Conservation (phyloP, 192 early-diverging fungal species). For the Gonapodya sp. region DNA sequence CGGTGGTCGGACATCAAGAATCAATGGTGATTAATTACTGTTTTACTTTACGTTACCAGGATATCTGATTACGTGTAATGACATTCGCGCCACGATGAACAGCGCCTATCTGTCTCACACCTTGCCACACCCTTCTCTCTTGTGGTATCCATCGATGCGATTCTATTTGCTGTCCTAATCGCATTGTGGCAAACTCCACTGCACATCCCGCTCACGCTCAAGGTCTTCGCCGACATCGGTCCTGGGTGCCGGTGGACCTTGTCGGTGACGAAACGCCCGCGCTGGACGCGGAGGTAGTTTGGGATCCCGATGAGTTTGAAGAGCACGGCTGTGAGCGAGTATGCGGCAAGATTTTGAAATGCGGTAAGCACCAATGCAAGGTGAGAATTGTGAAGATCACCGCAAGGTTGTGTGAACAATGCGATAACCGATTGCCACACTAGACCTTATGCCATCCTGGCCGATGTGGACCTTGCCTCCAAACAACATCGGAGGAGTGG, state of each 20-base stretch:
- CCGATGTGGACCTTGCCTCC: background rate
- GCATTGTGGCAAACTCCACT: background rate
- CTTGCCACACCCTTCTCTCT: background rate
- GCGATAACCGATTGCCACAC: background rate
- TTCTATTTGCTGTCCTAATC: background rate
- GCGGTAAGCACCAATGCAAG: background rate
- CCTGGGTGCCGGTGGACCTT: background rate
- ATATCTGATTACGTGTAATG: too few species aligned
- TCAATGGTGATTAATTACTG: background rate
- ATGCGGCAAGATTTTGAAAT: background rate
- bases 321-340: background rate
- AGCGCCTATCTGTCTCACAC: background rate
- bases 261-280: background rate
- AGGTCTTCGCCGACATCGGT: background rate
- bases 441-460: background rate
- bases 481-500: background rate
- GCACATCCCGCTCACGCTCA: background rate
- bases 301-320: background rate
- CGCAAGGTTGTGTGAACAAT: background rate
- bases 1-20: background rate
- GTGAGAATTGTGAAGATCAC: slow-evolving; percentile 1
- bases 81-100: background rate
- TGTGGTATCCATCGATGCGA: background rate
- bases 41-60: too few species aligned
- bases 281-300: background rate